phyloP scores from a whole-genome alignment of 768 basidiomycete genomes.

The Multifurca ochricompacta region DNA sequence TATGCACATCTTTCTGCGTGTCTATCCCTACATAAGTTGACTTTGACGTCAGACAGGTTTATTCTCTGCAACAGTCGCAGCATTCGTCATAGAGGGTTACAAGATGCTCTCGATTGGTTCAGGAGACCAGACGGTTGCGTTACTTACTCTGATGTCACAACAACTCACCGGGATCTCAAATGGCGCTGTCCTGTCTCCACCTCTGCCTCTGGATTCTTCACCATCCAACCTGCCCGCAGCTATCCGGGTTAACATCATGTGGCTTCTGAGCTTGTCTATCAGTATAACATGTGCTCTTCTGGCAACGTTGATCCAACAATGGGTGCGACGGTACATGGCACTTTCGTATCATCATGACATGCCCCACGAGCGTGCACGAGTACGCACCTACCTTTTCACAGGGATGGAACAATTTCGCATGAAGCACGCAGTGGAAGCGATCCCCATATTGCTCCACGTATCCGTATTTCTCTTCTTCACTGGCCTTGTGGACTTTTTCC shows the following conservation, averaged over 20 bases:
- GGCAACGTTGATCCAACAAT: not conserved
- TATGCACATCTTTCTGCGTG: not conserved
- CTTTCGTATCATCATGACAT: not conserved
- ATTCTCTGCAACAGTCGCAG: conserved; percentile 1
- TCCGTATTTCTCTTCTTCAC: conserved; percentile 1
- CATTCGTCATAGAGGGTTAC: not conserved
- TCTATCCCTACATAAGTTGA: not conserved
- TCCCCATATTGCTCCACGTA: not conserved
- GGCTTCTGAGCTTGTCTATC: not conserved
- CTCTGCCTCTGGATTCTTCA: not conserved
- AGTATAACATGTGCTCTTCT: conserved; percentile 1
- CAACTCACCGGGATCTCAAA: not conserved
- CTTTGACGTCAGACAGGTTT: not conserved
- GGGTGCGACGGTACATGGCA: not conserved
- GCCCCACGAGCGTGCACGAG: not conserved
- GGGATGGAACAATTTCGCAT: not conserved
- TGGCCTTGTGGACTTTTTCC: not conserved
- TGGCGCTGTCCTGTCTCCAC: not conserved
- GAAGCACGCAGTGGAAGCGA: not conserved
- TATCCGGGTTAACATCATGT: not conserved
- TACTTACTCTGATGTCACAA: not conserved
- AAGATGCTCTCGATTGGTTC: not conserved
- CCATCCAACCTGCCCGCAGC: not conserved
- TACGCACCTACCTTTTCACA: conserved; percentile 1
- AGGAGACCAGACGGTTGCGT: not conserved